Evolutionary conservation across 192 early-diverging fungal genomes (phyloP).

Genomic region (Bifiguratus adelaidae): DNA sequence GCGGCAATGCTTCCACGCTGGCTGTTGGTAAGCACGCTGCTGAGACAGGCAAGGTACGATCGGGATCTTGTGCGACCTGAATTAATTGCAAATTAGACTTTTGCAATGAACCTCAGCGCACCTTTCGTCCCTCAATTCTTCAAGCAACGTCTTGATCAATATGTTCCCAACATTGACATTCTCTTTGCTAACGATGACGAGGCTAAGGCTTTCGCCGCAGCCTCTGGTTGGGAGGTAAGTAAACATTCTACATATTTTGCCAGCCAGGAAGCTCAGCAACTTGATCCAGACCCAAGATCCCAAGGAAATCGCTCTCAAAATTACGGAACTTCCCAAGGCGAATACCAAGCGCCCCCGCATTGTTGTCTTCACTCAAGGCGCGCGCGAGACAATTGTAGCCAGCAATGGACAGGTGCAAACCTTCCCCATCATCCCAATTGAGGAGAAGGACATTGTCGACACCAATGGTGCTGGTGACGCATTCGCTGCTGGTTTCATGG

Average conservation of each 20-base stretch:
- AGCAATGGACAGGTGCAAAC: conserved; percentile 43
- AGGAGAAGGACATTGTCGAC: conserved; percentile 72
- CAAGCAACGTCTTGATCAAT: conserved; percentile 64
- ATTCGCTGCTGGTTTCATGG: conserved; percentile 89
- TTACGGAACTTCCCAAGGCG: conserved; percentile 75
- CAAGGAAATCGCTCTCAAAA: conserved; percentile 69
- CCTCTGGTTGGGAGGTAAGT: conserved; percentile 47
- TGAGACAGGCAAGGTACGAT: conserved; percentile 61
- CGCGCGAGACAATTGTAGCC: conserved; percentile 61
- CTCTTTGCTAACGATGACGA: conserved; percentile 97
- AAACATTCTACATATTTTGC: too few relatives aligned
- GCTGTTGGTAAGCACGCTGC: conserved; percentile 84
- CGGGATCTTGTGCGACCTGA: neutral
- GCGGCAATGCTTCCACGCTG: conserved; percentile 75
- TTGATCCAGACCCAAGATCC: conserved; percentile 61
- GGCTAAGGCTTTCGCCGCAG: conserved; percentile 71
- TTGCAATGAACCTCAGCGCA: conserved; percentile 92
- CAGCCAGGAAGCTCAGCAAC: too few relatives aligned
- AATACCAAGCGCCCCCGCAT: conserved; percentile 60
- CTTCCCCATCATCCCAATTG: conserved; percentile 47
- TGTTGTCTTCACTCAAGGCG: conserved; percentile 91
- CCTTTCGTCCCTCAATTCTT: conserved; percentile 95
- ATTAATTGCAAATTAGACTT: conserved; percentile 25
- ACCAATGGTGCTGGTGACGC: conserved; percentile 98
- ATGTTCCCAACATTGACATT: conserved; percentile 81